These are phyloP conservation scores for Sclerotinia sclerotiorum DNA, from an alignment of 2,329 filamentous ascomycete species.

Conservation along the genomic window DNA sequence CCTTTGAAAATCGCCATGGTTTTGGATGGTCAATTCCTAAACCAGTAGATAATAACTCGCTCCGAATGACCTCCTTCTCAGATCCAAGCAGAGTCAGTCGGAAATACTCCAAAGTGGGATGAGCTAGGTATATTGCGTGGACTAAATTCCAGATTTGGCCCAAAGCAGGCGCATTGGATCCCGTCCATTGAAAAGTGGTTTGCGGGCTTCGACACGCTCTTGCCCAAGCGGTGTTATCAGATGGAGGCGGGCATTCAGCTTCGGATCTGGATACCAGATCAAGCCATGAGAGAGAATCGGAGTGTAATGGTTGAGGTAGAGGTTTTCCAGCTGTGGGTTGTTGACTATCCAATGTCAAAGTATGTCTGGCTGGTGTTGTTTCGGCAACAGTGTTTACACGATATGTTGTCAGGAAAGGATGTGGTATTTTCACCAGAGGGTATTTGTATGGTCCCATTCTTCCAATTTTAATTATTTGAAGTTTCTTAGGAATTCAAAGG, in stretches of 20 bases:
- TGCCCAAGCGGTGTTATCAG: constrained; percentile 45
- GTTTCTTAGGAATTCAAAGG: background rate
- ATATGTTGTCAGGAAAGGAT: constrained; percentile 31
- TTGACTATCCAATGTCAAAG: constrained; percentile 25
- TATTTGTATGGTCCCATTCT: constrained; percentile 24
- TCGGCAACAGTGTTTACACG: constrained; percentile 26
- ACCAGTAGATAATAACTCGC: constrained; percentile 40
- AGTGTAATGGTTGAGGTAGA: constrained; percentile 37
- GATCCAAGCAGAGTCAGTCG: constrained; percentile 40
- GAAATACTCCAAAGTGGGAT: constrained; percentile 41
- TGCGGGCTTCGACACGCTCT: constrained; percentile 38
- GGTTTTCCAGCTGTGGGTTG: constrained; percentile 20
- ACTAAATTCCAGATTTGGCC: constrained; percentile 44
- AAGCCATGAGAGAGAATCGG: constrained; percentile 36
- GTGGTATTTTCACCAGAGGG: constrained; percentile 31
- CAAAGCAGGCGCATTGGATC: constrained; percentile 37
- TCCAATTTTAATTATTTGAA: background rate
- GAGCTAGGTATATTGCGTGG: constrained; percentile 42
- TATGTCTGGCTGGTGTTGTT: constrained; percentile 25
- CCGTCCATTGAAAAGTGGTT: constrained; percentile 41
- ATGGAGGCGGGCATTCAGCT: constrained; percentile 28
- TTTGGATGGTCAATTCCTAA: constrained; percentile 30
- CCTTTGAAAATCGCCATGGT: constrained; percentile 22
- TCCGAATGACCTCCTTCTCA: constrained; percentile 34
- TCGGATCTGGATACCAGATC: constrained; percentile 35